Evolutionary conservation across 352 stramenopile species (phyloP).

Genomic region (Phytophthora vignae): DNA sequence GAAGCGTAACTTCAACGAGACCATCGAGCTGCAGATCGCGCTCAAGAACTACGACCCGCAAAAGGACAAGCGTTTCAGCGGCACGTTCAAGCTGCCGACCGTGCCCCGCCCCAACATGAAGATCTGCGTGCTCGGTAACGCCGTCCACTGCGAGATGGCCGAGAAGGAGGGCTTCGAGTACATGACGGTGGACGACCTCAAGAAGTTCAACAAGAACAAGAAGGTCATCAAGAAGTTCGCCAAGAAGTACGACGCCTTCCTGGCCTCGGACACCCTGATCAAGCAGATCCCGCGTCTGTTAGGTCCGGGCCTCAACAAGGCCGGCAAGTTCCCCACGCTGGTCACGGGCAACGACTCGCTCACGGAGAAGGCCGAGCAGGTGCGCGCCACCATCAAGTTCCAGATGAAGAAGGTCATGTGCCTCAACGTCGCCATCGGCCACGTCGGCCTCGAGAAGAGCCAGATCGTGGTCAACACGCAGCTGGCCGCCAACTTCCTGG

Average conservation of each 20-base stretch:
- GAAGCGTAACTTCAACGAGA: conserved; percentile 99
- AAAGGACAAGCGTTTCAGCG: conserved; percentile 99
- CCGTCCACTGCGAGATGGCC: conserved; percentile 98
- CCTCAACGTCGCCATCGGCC: conserved; percentile 98
- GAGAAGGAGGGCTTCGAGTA: conserved; percentile 98
- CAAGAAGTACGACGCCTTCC: conserved; percentile 99
- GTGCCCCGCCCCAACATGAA: conserved; percentile 96
- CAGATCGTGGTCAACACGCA: conserved; percentile 99
- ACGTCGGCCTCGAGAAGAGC: conserved; percentile 95
- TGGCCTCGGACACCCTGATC: conserved; percentile 99
- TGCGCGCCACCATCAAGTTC: conserved; percentile 99
- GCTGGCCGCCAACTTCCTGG: conserved; percentile 99
- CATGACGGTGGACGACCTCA: conserved; percentile 99
- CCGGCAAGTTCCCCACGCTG: conserved; percentile 99
- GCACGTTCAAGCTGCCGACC: conserved; percentile 98
- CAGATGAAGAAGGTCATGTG: conserved; percentile 99
- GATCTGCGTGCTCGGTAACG: conserved; percentile 99
- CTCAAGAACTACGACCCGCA: conserved; percentile 99
- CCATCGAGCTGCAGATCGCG: conserved; percentile 98
- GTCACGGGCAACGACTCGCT: conserved; percentile 95
- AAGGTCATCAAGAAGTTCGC: conserved; percentile 99
- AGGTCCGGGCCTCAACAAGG: conserved; percentile 98
- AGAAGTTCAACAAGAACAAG: conserved; percentile 99
- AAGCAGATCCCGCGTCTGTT: conserved; percentile 99
- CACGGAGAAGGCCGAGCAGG: conserved; percentile 97